Evolutionary conservation across 2,329 filamentous ascomycete genomes (phyloP), one percentile per base, ranked within the genome.

Genomic region (Fusarium kyushuense): DNA sequence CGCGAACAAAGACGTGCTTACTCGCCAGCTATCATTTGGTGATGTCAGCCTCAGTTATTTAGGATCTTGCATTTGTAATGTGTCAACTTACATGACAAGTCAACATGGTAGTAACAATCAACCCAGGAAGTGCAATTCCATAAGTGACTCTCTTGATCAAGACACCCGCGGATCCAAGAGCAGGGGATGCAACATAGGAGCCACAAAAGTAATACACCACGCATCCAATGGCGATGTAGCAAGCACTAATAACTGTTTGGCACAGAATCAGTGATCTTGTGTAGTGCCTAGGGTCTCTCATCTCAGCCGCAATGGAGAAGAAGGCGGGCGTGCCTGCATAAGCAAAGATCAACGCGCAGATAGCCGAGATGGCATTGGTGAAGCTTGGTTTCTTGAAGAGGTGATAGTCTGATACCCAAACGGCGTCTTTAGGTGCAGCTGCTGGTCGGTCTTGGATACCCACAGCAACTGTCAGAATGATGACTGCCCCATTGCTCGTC

Each of bases 171-270:
- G 81, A 83, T 9, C 82, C 83, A 6, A 84, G 77, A 9, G 82
- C 82, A 0, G 83, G 83, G 0, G 81, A 83, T 0, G 82, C 79
- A 4, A 85, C 80, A 54, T 80, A 83, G 0, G 80, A 80, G 1
- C 83, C 83, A 62, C 80, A 83, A 67, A 76, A 84, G 49, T 79
- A 79, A 74, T 84, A 84, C 3, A 84, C 79, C 0, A 84, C 80
- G 1, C 76, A 66, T 5, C 74, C 74, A 7, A 81, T 76, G 4
- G 74, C 61, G 8, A 76, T 38, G 9, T 80, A 80, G 17, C 76
- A 77, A 5, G 77, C 43, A 3, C 77, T 72, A 1, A 80, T 70
- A 0, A 63, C 74, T 54, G n/a, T 69, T 67, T 67, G 74, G 57
- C 72, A 76, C 6, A 76, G 46, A 8, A 77, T 32, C 4, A 78